Percentiles rank a stretch among this genome's conserved stretches.
Evolutionary conservation across 306 rosid genomes (phyloP).

Genomic region (Crotalaria pallida): DNA sequence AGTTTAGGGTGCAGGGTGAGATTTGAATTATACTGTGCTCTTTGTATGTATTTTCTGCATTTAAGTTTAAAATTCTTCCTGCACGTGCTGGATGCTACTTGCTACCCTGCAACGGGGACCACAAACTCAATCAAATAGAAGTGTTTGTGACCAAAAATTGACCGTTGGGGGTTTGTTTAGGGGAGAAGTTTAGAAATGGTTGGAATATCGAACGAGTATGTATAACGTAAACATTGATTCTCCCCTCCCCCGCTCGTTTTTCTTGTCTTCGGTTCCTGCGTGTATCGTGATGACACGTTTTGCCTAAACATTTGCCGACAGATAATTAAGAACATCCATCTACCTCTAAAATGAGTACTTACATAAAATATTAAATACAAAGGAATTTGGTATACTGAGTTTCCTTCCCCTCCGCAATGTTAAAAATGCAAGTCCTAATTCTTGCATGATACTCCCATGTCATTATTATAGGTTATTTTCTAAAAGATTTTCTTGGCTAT

Average conservation of each 20-base stretch:
- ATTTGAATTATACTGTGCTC: not conserved
- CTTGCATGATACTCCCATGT: too few relatives aligned
- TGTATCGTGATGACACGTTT: too few relatives aligned
- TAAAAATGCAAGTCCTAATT: not conserved
- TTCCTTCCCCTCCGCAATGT: not conserved
- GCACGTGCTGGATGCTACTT: not conserved
- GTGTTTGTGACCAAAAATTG: not conserved
- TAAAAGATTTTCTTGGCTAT: too few relatives aligned
- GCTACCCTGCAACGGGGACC: not conserved
- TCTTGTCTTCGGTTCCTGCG: too few relatives aligned
- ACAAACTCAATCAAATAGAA: not conserved
- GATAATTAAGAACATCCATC: not conserved
- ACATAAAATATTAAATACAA: too few relatives aligned
- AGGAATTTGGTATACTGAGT: not conserved
- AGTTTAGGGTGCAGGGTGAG: too few relatives aligned
- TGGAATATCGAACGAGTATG: not conserved
- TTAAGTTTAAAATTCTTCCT: not conserved
- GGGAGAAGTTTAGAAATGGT: not conserved
- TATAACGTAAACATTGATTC: not conserved
- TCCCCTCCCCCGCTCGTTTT: too few relatives aligned
- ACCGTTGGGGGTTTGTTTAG: not conserved
- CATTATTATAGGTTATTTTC: too few relatives aligned
- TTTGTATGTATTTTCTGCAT: not conserved
- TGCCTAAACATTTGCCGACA: not conserved
- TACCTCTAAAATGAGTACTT: not conserved